Percentiles rank a stretch among this genome's conserved stretches.
These are phyloP conservation scores for Microcera coccophila DNA, from an alignment of 2,329 filamentous ascomycete species.

Conservation along the genomic window DNA sequence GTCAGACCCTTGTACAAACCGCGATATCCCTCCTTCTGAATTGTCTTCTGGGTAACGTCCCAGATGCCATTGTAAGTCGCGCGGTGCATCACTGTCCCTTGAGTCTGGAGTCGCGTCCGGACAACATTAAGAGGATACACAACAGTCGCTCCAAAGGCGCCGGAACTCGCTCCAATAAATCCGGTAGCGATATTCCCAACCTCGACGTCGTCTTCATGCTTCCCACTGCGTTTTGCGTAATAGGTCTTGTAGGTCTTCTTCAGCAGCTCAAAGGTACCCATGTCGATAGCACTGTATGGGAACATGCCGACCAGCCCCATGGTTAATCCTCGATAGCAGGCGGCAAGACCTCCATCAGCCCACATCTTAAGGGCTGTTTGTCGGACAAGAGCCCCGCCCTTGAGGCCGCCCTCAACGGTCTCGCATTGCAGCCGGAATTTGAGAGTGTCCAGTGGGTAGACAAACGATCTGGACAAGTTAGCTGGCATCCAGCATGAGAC, in stretches of 20 bases:
- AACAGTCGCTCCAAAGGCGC: constrained; percentile 85
- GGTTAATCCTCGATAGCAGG: constrained; percentile 87
- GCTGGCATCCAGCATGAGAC: neutral
- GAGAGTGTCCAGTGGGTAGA: constrained; percentile 88
- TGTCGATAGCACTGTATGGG: constrained; percentile 93
- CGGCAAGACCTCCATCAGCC: constrained; percentile 65
- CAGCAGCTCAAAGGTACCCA: constrained; percentile 90
- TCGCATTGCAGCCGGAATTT: constrained; percentile 89
- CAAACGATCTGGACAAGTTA: constrained; percentile 60
- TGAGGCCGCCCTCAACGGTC: constrained; percentile 79
- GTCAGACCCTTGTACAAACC: constrained; percentile 94
- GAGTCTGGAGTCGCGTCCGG: constrained; percentile 85
- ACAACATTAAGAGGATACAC: constrained; percentile 95
- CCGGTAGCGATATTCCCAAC: constrained; percentile 82
- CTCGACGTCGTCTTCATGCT: constrained; percentile 78
- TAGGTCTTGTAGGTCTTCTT: constrained; percentile 70
- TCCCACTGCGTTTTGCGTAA: constrained; percentile 64
- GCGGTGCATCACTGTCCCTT: constrained; percentile 88
- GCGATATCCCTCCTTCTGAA: constrained; percentile 75
- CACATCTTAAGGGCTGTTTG: constrained; percentile 87
- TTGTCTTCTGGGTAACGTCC: constrained; percentile 81
- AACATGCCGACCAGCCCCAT: constrained; percentile 97
- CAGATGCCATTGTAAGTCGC: constrained; percentile 85
- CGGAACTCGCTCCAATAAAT: constrained; percentile 84
- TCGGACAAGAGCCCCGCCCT: constrained; percentile 76